phyloP scores from a whole-genome alignment of 75 land plant species.

The Ceratopteris richardii region DNA sequence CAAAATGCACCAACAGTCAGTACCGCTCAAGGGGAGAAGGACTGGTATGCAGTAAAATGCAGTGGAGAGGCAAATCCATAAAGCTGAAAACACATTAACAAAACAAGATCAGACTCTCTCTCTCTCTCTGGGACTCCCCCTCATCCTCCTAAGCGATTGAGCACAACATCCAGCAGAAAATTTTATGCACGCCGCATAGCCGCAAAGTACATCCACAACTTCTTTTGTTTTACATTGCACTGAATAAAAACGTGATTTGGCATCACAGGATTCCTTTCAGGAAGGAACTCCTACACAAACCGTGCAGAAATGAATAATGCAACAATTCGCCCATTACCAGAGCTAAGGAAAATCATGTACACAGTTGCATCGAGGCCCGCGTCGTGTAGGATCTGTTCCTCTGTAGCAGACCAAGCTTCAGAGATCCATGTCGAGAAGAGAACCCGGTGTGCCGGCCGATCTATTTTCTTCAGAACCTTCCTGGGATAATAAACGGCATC shows the following conservation, averaged over 20 bases:
- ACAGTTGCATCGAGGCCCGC: constrained; percentile 83
- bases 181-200: background rate
- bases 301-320: background rate
- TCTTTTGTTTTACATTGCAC: no score
- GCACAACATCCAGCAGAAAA: background rate
- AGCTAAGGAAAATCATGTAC: constrained; percentile 59
- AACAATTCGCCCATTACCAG: constrained; percentile 33
- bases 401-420: constrained; percentile 49
- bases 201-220: no score
- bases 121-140: background rate
- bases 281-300: background rate
- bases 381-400: constrained; percentile 48
- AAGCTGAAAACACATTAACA: constrained; percentile 17
- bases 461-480: constrained; percentile 9
- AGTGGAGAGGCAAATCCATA: constrained; percentile 54
- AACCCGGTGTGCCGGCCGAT: constrained; percentile 9
- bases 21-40: constrained; percentile 62
- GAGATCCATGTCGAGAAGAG: constrained; percentile 57
- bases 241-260: background rate
- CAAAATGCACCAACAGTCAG: no score
- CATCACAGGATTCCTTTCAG: no score
- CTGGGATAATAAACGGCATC: constrained; percentile 21
- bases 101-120: background rate
- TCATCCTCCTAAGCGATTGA: background rate
- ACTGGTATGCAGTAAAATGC: constrained; percentile 56